Percentiles rank a stretch among this genome's conserved stretches.
Conservation (phyloP, 257 asterid species). For the Nicotiana obtusifolia region DNA sequence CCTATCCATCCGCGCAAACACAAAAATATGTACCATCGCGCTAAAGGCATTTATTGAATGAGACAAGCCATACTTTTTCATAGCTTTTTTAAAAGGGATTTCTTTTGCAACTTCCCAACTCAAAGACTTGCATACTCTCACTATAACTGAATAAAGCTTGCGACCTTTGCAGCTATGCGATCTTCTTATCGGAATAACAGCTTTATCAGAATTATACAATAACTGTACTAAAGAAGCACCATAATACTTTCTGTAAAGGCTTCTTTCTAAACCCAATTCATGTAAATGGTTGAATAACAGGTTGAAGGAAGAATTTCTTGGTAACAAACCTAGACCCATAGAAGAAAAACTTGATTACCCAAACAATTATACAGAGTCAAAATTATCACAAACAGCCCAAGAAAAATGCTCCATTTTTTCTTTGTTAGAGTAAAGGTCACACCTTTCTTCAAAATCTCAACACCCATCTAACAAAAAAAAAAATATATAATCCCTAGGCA, state of each 20-base stretch:
- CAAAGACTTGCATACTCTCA: constrained; percentile 49
- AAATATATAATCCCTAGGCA: not conserved
- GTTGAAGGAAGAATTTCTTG: constrained; percentile 23
- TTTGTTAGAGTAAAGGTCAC: not conserved
- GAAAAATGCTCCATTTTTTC: not conserved
- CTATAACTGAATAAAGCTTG: constrained; percentile 35
- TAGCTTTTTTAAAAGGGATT: constrained; percentile 29
- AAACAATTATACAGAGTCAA: not conserved
- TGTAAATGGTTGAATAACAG: constrained; percentile 12
- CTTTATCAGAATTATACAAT: constrained; percentile 36
- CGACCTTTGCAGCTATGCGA: constrained; percentile 10
- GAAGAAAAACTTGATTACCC: constrained; percentile 22
- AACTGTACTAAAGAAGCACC: constrained; percentile 6
- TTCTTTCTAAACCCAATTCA: constrained; percentile 21
- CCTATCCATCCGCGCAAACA: constrained; percentile 39
- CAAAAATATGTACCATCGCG: constrained; percentile 39
- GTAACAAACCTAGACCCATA: constrained; percentile 38
- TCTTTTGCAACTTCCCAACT: constrained; percentile 39
- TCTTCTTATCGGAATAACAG: constrained; percentile 7
- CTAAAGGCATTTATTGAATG: constrained; percentile 30
- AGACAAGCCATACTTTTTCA: constrained; percentile 40
- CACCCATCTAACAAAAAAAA: not conserved
- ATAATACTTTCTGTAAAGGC: constrained; percentile 26
- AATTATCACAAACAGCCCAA: not conserved
- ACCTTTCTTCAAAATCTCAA: not conserved